These are phyloP conservation scores for Teunomyces lycoperdinae DNA, from an alignment of 805 yeast species.

Conservation along the genomic window DNA sequence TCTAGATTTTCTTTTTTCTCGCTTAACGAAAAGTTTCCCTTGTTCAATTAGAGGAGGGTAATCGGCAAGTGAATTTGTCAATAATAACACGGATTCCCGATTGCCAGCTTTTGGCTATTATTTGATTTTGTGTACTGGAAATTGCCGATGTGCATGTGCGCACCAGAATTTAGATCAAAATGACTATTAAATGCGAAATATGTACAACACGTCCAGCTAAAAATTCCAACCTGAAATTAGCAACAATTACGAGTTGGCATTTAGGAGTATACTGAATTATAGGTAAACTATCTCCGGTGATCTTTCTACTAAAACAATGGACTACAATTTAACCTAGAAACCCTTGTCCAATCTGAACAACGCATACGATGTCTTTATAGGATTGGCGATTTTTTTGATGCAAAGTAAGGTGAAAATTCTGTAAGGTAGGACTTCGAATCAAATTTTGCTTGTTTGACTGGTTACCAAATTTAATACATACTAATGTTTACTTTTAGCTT, in stretches of 20 bases:
- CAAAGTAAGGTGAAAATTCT: not conserved
- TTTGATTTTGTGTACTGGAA: not conserved
- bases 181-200: not conserved
- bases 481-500: not conserved
- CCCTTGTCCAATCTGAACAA: not conserved
- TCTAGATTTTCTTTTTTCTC: not conserved
- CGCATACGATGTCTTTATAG: not conserved
- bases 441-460: not conserved
- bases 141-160: not conserved
- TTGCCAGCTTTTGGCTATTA: not conserved
- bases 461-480: not conserved
- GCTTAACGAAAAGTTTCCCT: not conserved
- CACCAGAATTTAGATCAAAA: not conserved
- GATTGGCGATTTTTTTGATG: not conserved
- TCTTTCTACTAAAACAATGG: not conserved
- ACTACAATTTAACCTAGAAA: not conserved
- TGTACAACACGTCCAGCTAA: not conserved
- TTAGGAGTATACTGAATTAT: not conserved
- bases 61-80: not conserved
- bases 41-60: not conserved
- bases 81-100: not conserved
- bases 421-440: not conserved
- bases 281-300: not conserved
- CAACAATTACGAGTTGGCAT: not conserved
- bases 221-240: not conserved